Base-by-base conservation (phyloP, 2,329 filamentous ascomycete genomes). In the Phaeoacremonium minimum region DNA sequence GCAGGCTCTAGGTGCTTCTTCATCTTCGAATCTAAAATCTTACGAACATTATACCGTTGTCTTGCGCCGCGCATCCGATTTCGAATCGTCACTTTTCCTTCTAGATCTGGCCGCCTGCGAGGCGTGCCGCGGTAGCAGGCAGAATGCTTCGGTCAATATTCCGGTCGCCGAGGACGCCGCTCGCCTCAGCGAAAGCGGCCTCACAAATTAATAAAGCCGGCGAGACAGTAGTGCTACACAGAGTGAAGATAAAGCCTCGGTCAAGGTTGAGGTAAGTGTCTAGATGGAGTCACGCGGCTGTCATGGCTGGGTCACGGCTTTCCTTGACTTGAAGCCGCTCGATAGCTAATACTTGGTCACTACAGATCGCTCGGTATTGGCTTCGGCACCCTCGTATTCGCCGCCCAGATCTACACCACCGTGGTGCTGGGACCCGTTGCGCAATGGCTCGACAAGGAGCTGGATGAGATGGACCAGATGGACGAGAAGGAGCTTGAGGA, bases 371-470 rank as follows among this genome's bases (percentile, higher is more conserved):
- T n/a, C 14, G 20, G 30, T 9, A 15, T 34, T 15, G 29, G 22
- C 14, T 33, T 61, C n/a, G 41, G 58, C 9, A 49, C 45, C 6
- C 38, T 55, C 28, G 58, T 64, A 30, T 42, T 59, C 3, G 66
- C 63, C 44, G 72, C 57, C 46, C 51, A 64, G 22, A 49, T 71
- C 20, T 75, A 73, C 49, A 54, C 55, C 17, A 58, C 53, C 8
- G 48, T 68, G n/a, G 64, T 77, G 13, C 52, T 75, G 15, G 63
- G 63, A 36, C 67, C 69, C 2, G 42, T 77, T 3, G 53, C 61
- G 30, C 58, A 61, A 35, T 63, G 58, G 52, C 49, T 63, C 12
- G 64, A 71, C 19, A 57, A 63, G 14, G 57, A 68, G 12, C 46
- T 69, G 33, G 62, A 72, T 47, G 65, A 59, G 41, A 53, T 60